Base-by-base conservation (phyloP, 1,284 basidiomycete species). In the Tilletia setariae region DNA sequence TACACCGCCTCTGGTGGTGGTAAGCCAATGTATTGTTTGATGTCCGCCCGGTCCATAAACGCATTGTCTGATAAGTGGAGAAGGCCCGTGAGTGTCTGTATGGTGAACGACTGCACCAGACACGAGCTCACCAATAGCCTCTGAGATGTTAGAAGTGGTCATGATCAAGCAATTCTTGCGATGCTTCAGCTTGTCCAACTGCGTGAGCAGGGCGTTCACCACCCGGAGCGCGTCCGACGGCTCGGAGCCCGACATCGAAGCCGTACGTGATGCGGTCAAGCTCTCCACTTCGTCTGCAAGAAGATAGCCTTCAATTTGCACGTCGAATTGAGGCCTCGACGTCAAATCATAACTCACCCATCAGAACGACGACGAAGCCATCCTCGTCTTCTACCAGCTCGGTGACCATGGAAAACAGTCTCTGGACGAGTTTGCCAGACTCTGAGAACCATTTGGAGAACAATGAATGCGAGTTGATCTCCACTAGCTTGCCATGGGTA, bases 351-450 rank as follows among this genome's bases (percentile, higher is more conserved):
- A 0, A 40, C 67, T 0, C 13, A 75, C 83, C 94, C 65, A 99
- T 98, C 49, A 99, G 87, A 19, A 99, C 92, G 1, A 97, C 89
- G 0, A 98, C 89, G 78, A 98, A 98, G 7, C 89, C 89, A 65
- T 90, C 88, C 69, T 93, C 91, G 76, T 98, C 94, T 65, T 94
- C 93, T 6, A 86, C 85, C 84, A 98, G 87, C 74, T 94, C 92
- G 63, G 87, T 90, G 62, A 99, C 92, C 68, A 88, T 91, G 63
- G 87, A 88, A 80, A 99, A 99, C 19, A 98, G 86, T 67, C 91
- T 88, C 79, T 98, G 94, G 0, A 99, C 96, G 16, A 99, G 89
- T 84, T 99, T 99, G 32, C 96, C 96, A 0, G 93, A 95, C 81
- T 99, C 96, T 0, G 93, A 96, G 84, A 98, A 99, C 82, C 82